Base-by-base conservation (phyloP, 208 protist genomes). In the Acanthamoeba polyphaga region DNA sequence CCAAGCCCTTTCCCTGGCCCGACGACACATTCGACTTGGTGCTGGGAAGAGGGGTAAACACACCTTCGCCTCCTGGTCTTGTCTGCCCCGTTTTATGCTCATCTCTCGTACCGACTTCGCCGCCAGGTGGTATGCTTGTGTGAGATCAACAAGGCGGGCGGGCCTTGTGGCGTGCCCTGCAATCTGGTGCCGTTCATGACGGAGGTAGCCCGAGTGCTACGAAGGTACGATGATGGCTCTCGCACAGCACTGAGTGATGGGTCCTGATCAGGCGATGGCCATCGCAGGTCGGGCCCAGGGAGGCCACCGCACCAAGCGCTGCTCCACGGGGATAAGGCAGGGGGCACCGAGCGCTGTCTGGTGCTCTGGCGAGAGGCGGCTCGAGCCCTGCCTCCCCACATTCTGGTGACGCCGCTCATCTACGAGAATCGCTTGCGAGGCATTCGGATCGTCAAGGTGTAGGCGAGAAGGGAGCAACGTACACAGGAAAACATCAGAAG, bases 11-110 rank as follows among this genome's bases (percentile, higher is more conserved):
- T 12, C 87, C 87, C 32, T 92, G 87, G 87, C 87, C 32, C 9
- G 87, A 92, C 27, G 87, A 92, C 60, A 92, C 87, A 15, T 92
- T 92, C n/a, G 87, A 92, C 34, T 29, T 92, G 29, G 38, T 92
- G 9, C 87, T 92, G 60, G 87, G 87, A 2, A 24, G 87, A 51
- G 87, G 87, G 62, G 87, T 92, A 49, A 9, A 74, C 17, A 12
- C 5, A 43, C 29, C 0, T 88, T 38, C 24, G 3, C 1, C 64
- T 19, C 1, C 12, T 80, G 8, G 19, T 43, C 6, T 29, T 7
- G 22, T 29, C 10, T 7, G 53, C 9, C 53, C 53, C 53, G 51
- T 38, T 38, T 38, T 38, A 58, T 58, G 53, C 53, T 10, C 43
- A 49, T 49, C 43, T 3, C 43, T 13, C 15, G 78, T 58, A 10